Base-by-base conservation (phyloP, 306 rosid genomes). In the Medicago arabica region DNA sequence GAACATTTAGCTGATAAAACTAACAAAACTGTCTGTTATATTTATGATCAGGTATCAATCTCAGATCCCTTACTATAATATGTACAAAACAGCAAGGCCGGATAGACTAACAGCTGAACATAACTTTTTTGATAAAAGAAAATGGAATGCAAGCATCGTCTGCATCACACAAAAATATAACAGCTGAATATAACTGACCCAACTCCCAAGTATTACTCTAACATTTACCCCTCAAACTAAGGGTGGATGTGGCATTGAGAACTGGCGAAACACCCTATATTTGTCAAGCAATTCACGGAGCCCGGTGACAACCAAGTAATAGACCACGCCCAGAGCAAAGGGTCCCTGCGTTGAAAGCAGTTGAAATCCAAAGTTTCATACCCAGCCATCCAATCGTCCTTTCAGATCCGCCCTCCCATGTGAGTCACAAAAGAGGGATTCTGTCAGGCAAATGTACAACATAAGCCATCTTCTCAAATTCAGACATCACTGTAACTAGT, bases 211-310 rank as follows among this genome's bases (percentile, higher is more conserved):
- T 62, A 62, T 8, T 34, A 62, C 46, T 62, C 46, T 15, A 7
- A 62, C 46, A 62, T 62, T 62, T 62, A 16, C 68, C 67, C 67
- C 18, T 28, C 43, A 61, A 61, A 61, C 67, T 61, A 10, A 13
- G 67, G 67, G 39, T 15, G 18, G 9, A 31, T 61, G 67, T 31
- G 8, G 31, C 63, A 58, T 6, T 57, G 63, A 21, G 36, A 57
- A 25, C 19, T 57, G 62, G 18, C 11, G 5, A 19, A 55, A 9
- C 39, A 25, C 65, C 39, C 40, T 59, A 59, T 25, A 6, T 31
- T 59, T 55, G 62, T 55, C 15, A 1, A 49, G 54, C 53, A 47
- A 47, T 47, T 14, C 53, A 47, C 38, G 38, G 53, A 47, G 53
- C 17, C 17, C n/a, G n/a, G 54, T 49, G 54, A 28, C 31, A 28